phyloP scores from a whole-genome alignment of 2,329 filamentous ascomycete genomes.

The Clathrospora elynae region DNA sequence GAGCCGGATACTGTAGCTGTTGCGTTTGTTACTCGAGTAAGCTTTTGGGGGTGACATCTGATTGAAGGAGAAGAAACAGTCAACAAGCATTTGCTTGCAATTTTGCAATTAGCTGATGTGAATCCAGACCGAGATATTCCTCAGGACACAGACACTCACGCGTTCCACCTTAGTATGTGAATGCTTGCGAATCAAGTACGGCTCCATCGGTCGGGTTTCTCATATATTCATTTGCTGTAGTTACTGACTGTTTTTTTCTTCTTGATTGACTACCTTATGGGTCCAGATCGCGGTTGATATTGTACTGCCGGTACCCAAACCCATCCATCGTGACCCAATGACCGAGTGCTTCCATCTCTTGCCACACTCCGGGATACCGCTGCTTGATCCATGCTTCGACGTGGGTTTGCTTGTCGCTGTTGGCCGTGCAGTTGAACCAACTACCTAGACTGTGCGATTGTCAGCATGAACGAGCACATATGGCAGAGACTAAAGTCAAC shows the following conservation, averaged over 20 bases:
- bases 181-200: too few species aligned
- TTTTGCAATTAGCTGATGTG: too few species aligned
- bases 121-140: too few species aligned
- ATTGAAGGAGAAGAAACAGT: too few species aligned
- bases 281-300: slow-evolving; percentile 42
- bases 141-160: too few species aligned
- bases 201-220: neutral
- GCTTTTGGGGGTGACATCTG: too few species aligned
- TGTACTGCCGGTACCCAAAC: slow-evolving; percentile 44
- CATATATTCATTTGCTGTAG: neutral
- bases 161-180: too few species aligned
- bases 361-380: slow-evolving; percentile 72
- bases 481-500: slow-evolving; percentile 44
- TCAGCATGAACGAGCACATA: slow-evolving; percentile 16
- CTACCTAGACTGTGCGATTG: slow-evolving; percentile 65
- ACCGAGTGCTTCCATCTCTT: slow-evolving; percentile 63
- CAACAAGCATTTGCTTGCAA: too few species aligned
- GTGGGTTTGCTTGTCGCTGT: slow-evolving; percentile 66
- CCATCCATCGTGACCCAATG: slow-evolving; percentile 43
- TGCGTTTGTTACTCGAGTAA: too few species aligned
- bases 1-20: too few species aligned
- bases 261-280: slow-evolving; percentile 26
- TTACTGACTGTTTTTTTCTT: neutral
- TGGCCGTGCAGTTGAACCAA: slow-evolving; percentile 74
- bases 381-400: slow-evolving; percentile 76